Percentiles rank a stretch among this genome's conserved stretches.
These are phyloP conservation scores for Bruguiera hainesii DNA, from an alignment of 441 rosid species.

Conservation along the genomic window DNA sequence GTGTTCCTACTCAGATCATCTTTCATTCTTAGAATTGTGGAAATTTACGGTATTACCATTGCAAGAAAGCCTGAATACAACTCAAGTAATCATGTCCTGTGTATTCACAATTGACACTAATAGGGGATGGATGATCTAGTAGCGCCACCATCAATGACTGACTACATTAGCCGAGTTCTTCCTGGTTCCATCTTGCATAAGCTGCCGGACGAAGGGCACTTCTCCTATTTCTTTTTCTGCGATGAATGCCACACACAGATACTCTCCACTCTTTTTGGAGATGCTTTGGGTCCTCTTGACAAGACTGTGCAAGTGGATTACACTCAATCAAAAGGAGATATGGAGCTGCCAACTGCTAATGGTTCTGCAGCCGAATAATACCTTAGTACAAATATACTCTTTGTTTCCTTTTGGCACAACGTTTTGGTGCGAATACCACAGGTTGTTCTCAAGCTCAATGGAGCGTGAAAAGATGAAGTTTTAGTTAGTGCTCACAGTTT, in stretches of 20 bases:
- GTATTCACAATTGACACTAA: constrained; percentile 9
- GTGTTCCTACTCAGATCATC: too few relatives aligned
- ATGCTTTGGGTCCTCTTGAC: constrained; percentile 59
- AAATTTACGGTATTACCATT: too few relatives aligned
- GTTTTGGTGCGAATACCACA: constrained; percentile 42
- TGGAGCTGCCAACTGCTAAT: constrained; percentile 8
- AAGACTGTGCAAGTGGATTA: constrained; percentile 24
- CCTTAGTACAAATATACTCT: constrained; percentile 8
- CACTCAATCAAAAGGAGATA: constrained; percentile 17
- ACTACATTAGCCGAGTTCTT: constrained; percentile 65
- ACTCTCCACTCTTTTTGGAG: constrained; percentile 66
- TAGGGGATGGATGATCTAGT: constrained; percentile 89
- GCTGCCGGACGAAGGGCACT: constrained; percentile 82
- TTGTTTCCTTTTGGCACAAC: neutral
- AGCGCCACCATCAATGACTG: constrained; percentile 64
- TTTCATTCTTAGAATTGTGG: neutral
- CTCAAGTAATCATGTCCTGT: neutral
- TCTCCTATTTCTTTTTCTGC: constrained; percentile 70
- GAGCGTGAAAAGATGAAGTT: constrained; percentile 25
- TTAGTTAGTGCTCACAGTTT: constrained; percentile 10
- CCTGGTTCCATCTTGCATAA: constrained; percentile 61
- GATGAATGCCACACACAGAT: constrained; percentile 76
- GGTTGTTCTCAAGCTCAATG: constrained; percentile 26
- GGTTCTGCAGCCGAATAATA: constrained; percentile 23
- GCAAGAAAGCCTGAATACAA: neutral